Evolutionary conservation across 371 early-diverging fungal species (phyloP).

Genomic region (Apophysomyces ossiformis): DNA sequence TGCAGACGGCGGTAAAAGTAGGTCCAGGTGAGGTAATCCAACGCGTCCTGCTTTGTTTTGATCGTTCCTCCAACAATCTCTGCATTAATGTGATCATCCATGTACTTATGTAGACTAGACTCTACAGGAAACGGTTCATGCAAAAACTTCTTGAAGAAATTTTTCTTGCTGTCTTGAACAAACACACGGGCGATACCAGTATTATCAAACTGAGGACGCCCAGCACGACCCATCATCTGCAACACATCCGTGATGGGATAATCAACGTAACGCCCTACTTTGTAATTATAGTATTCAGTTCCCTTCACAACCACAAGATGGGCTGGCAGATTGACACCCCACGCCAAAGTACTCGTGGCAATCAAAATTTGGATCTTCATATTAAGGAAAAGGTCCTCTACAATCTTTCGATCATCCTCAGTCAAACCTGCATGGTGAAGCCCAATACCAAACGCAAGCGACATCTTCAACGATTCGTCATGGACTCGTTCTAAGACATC

Average conservation of each 20-base stretch:
- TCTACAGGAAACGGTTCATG: conserved; percentile 93
- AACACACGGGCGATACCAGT: conserved; percentile 87
- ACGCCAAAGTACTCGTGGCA: conserved; percentile 98
- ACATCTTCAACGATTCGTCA: conserved; percentile 78
- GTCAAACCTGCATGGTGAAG: conserved; percentile 98
- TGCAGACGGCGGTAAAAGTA: conserved; percentile 90
- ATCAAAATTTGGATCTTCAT: conserved; percentile 96
- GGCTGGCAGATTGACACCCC: conserved; percentile 99
- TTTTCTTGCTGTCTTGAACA: conserved; percentile 90
- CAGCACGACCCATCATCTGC: conserved; percentile 99
- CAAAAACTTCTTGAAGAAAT: conserved; percentile 96
- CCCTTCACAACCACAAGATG: conserved; percentile 98
- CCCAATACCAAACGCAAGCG: conserved; percentile 96
- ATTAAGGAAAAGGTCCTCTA: conserved; percentile 94
- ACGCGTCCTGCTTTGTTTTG: conserved; percentile 86
- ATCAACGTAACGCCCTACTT: conserved; percentile 87
- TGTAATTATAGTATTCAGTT: conserved; percentile 96
- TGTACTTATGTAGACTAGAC: conserved; percentile 74
- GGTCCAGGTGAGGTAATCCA: conserved; percentile 95
- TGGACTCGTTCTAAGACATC: conserved; percentile 66
- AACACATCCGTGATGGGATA: conserved; percentile 95
- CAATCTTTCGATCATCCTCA: conserved; percentile 84
- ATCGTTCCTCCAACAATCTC: conserved; percentile 90
- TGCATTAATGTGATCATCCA: conserved; percentile 92
- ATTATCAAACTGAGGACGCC: conserved; percentile 96